Conservation (phyloP, 768 basidiomycete genomes). For the Boletellus ananiceps region DNA sequence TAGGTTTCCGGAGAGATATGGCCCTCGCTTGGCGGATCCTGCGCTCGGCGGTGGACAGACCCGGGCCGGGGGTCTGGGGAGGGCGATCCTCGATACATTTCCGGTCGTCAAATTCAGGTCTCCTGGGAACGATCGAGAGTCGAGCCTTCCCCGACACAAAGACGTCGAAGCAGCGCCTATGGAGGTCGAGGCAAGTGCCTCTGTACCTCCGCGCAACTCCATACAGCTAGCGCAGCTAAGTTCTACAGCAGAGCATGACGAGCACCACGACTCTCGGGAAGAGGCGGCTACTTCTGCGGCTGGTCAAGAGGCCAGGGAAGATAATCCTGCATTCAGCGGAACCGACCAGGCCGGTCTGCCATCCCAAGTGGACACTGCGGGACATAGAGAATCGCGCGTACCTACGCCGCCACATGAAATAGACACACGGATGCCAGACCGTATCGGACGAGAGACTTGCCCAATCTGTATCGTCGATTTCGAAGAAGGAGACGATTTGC, state of each 20-base stretch:
- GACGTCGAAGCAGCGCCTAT: constrained; percentile 30
- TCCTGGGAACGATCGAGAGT: constrained; percentile 14
- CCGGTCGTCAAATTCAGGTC: constrained; percentile 83
- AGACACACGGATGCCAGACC: constrained; percentile 51
- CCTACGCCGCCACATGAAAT: constrained; percentile 10
- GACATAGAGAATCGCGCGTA: not conserved
- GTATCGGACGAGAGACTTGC: constrained; percentile 81
- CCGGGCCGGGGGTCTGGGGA: constrained; percentile 79
- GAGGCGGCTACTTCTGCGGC: not conserved
- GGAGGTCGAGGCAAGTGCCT: not conserved
- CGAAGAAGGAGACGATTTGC: constrained; percentile 87
- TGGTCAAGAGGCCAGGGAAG: not conserved
- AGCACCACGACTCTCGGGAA: not conserved
- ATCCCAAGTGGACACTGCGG: not conserved
- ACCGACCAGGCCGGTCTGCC: constrained; percentile 2
- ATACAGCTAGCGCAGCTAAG: constrained; percentile 11
- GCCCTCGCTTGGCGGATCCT: constrained; percentile 51
- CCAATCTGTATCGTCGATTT: constrained; percentile 96
- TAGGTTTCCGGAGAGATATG: constrained; percentile 89
- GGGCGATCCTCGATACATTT: constrained; percentile 94
- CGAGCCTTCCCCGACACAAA: constrained; percentile 18
- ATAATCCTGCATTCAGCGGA: constrained; percentile 2
- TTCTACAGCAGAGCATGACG: not conserved
- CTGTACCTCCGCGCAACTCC: constrained; percentile 4
- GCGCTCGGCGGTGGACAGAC: constrained; percentile 44